Evolutionary conservation across 2,329 filamentous ascomycete genomes (phyloP), one percentile per base, ranked within the genome.

Genomic region (Thielaviopsis ethacetica): DNA sequence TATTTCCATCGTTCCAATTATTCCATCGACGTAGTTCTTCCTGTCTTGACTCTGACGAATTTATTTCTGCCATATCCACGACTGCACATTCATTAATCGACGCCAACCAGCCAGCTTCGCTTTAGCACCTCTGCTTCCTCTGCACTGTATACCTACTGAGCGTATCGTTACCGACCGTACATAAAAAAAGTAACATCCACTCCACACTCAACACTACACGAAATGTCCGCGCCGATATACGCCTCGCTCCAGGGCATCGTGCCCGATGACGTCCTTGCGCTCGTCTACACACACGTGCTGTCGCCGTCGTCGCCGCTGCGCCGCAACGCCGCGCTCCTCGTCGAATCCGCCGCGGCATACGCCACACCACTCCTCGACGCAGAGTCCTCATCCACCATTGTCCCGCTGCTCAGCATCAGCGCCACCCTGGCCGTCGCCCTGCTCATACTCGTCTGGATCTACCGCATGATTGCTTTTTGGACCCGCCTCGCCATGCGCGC

Each of bases 401-500:
- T 70, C 13, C 67, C 70, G 53, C 65, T 71, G 41, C 64, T 69
- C 27, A 62, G 71, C 15, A 62, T 71, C 13, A 47, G 54, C 13
- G 27, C 55, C 24, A 55, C 59, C 5, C 62, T 71, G 19, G 67
- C 71, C 62, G 66, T 71, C 59, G 70, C 71, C 21, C 19, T 62
- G 3, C 53, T 60, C 21, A 44, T 63, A n/a, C 49, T 60, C 24
- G 49, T 57, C 3, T 85, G 86, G 73, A 73, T 89, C 19, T 82
- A 83, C 62, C 80, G 88, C 62, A 72, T 88, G 21, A 75, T 95
- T 60, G 73, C 89, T 67, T 94, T 84, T 73, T 89, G 88, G 82
- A 80, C 89, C 57, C 74, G 79, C n/a, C 67, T 95, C 59, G 75
- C 76, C 12, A 69, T 88, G 63, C 72, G 78, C 24, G 64, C 89